Conservation (phyloP, 177 flowering plant species). For the Vitis hybrid region DNA sequence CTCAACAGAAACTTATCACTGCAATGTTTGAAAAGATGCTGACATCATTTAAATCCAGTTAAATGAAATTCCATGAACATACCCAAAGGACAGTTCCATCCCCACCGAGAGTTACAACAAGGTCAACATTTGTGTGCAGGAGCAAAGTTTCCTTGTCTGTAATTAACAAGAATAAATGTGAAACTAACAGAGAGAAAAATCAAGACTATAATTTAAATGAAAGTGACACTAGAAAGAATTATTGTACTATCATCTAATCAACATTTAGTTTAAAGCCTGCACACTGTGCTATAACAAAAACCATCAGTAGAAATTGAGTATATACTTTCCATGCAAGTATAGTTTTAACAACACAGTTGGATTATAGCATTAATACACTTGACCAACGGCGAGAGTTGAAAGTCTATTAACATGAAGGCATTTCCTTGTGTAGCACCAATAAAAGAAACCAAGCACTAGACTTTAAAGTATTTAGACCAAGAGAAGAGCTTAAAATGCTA, state of each 20-base stretch:
- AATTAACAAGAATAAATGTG: constrained; percentile 6
- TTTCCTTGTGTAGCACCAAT: not conserved
- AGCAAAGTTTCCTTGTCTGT: constrained; percentile 67
- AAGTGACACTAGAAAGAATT: too few species aligned
- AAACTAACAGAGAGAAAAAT: not conserved
- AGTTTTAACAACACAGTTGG: too few species aligned
- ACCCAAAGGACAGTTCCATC: constrained; percentile 99
- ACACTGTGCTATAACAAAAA: too few species aligned
- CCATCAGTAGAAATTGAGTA: too few species aligned
- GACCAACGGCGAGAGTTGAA: too few species aligned
- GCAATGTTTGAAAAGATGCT: not conserved
- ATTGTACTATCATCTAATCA: too few species aligned
- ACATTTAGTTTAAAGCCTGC: too few species aligned
- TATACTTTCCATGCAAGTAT: too few species aligned
- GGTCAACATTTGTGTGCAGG: constrained; percentile 87
- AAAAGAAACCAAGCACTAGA: not conserved
- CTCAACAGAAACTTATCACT: not conserved
- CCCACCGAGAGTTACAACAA: constrained; percentile 96
- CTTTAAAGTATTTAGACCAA: not conserved
- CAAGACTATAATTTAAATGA: too few species aligned
- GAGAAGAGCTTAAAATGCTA: constrained; percentile 1
- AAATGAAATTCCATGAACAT: constrained; percentile 27
- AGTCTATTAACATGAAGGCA: not conserved
- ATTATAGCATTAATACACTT: too few species aligned
- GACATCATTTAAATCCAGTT: not conserved